Conservation (phyloP, 2,329 filamentous ascomycete species). For the Microdochium paspali region DNA sequence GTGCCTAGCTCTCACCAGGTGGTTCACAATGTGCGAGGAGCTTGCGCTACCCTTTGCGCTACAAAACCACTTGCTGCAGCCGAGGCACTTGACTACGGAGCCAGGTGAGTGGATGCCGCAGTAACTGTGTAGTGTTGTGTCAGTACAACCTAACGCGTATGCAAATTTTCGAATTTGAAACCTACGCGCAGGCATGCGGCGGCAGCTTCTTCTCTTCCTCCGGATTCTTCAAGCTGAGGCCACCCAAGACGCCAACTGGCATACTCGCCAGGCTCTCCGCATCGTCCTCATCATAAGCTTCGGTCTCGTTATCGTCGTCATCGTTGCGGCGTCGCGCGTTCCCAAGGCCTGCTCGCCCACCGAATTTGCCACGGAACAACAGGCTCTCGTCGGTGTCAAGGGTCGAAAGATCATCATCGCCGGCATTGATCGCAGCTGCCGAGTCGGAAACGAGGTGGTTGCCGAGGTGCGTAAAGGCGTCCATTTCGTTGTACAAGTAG, state of each 20-base stretch:
- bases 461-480: conserved; percentile 78
- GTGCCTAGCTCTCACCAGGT: conserved; percentile 91
- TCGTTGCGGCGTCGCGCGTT: conserved; percentile 56
- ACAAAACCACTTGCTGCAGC: conserved; percentile 98
- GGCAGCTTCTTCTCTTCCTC: conserved; percentile 81
- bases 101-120: conserved; percentile 95
- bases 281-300: conserved; percentile 76
- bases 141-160: conserved; percentile 13
- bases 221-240: conserved; percentile 41
- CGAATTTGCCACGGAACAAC: conserved; percentile 57
- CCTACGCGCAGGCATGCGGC: conserved; percentile 90
- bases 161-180: conserved; percentile 15
- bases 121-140: conserved; percentile 47
- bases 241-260: conserved; percentile 66
- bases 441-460: conserved; percentile 82
- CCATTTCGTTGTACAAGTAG: conserved; percentile 54
- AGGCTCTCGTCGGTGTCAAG: conserved; percentile 73
- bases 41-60: conserved; percentile 94
- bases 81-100: conserved; percentile 91
- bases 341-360: conserved; percentile 42
- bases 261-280: conserved; percentile 68
- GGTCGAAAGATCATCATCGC: conserved; percentile 62
- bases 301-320: conserved; percentile 84
- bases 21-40: conserved; percentile 96
- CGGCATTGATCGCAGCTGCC: conserved; percentile 79